phyloP scores from a whole-genome alignment of 225 moss, liverwort and hornwort genomes.

The Sphagnum tenellum region DNA sequence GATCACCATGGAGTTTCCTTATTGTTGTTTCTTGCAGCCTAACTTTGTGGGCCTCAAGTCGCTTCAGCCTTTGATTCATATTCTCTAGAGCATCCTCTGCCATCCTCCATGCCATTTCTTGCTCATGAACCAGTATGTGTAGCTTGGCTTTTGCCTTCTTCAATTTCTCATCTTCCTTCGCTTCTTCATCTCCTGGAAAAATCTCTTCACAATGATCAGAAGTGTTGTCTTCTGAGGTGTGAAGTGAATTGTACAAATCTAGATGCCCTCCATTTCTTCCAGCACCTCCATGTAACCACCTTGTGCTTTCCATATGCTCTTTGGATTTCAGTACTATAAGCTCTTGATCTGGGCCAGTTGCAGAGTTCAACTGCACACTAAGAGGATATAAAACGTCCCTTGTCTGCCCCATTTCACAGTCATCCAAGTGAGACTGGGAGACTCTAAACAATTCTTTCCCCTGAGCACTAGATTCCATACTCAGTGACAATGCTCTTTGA shows the following conservation, averaged over 20 bases:
- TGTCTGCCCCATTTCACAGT: too few species aligned
- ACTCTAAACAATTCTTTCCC: neutral
- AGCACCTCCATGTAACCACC: neutral
- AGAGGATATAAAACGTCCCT: too few species aligned
- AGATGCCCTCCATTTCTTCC: neutral
- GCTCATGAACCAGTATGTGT: constrained; percentile 29
- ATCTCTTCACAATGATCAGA: constrained; percentile 5
- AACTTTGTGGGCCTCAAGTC: constrained; percentile 37
- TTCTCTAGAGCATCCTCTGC: constrained; percentile 42
- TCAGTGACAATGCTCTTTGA: constrained; percentile 13
- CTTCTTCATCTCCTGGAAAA: neutral
- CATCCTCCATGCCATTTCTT: constrained; percentile 35
- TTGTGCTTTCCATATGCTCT: neutral
- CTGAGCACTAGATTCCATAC: constrained; percentile 4
- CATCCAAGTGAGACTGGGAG: too few species aligned
- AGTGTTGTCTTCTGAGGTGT: neutral
- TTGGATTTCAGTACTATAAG: neutral
- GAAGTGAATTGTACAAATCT: neutral
- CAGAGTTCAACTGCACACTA: too few species aligned
- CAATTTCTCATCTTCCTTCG: constrained; percentile 18
- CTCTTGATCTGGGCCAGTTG: too few species aligned
- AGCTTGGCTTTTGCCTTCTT: constrained; percentile 31
- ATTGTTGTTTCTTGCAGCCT: constrained; percentile 25
- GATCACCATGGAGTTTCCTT: neutral
- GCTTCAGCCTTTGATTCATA: constrained; percentile 32